Evolutionary conservation across 2,329 filamentous ascomycete species (phyloP).

Genomic region (Verticillium longisporum): DNA sequence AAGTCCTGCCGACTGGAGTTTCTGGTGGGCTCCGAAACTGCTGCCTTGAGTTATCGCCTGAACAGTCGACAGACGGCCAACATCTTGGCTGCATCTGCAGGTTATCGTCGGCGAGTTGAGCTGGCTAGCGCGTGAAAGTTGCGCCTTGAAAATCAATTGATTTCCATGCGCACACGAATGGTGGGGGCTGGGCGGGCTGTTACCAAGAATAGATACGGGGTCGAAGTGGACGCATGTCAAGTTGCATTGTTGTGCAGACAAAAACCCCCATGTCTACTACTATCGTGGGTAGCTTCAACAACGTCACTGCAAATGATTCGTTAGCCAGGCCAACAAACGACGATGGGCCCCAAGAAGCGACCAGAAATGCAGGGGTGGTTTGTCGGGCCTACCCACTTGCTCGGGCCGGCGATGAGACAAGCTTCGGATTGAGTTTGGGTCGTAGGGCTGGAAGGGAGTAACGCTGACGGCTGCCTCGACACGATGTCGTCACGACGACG

Average conservation of each 20-base stretch:
- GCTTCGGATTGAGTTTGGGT: not conserved
- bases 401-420: not conserved
- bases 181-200: not conserved
- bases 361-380: not conserved
- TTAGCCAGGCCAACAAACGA: not conserved
- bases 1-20: not conserved
- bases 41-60: not conserved
- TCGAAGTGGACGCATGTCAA: not conserved
- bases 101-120: not conserved
- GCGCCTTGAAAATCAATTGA: not conserved
- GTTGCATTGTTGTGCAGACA: not conserved
- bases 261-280: not conserved
- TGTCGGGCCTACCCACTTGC: not conserved
- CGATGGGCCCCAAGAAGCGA: not conserved
- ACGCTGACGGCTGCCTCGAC: not conserved
- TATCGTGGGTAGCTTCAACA: not conserved
- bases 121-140: not conserved
- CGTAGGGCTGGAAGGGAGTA: not conserved
- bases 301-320: not conserved
- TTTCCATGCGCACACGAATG: not conserved
- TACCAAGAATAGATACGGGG: not conserved
- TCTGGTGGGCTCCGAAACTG: not conserved
- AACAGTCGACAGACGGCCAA: not conserved
- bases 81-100: not conserved
- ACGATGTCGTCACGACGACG: not conserved